Evolutionary conservation across 345 rosid species (phyloP).

Genomic region (Lumnitzera littorea): DNA sequence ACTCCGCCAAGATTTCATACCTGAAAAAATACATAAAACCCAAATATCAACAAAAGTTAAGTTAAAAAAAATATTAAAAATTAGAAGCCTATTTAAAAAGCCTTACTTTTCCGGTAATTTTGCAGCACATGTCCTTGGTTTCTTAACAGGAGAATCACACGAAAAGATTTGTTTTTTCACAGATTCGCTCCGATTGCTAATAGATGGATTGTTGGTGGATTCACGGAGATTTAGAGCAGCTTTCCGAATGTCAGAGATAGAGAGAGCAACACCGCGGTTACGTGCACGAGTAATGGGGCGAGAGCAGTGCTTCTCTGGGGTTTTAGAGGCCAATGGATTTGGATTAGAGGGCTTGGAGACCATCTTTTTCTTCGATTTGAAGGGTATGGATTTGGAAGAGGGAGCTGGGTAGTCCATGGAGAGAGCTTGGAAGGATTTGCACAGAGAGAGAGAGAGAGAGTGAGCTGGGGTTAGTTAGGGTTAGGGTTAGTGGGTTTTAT

Average conservation of each 20-base stretch:
- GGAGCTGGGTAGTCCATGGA: constrained; percentile 24
- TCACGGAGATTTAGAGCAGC: constrained; percentile 40
- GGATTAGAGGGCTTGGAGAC: constrained; percentile 3
- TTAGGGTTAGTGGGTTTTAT: no score
- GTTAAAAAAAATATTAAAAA: not conserved
- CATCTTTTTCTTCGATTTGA: constrained; percentile 30
- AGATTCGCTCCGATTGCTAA: constrained; percentile 16
- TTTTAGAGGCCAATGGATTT: constrained; percentile 22
- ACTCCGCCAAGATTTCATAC: constrained; percentile 48
- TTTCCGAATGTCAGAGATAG: constrained; percentile 49
- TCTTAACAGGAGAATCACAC: constrained; percentile 13
- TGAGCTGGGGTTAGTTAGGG: no score
- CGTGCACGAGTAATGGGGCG: constrained; percentile 27
- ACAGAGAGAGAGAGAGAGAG: not conserved
- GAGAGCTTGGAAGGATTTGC: not conserved
- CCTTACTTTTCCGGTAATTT: constrained; percentile 43
- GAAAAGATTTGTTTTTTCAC: constrained; percentile 34
- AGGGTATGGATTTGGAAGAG: constrained; percentile 18
- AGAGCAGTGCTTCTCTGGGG: constrained; percentile 45
- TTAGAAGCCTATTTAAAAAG: not conserved
- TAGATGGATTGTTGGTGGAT: not conserved
- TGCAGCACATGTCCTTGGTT: constrained; percentile 5
- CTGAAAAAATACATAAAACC: constrained; percentile 21
- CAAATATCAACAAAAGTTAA: not conserved
- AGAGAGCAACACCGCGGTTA: constrained; percentile 49